These are phyloP conservation scores for Globisporangium cederbergense DNA, from an alignment of 352 stramenopile genomes.

Conservation along the genomic window DNA sequence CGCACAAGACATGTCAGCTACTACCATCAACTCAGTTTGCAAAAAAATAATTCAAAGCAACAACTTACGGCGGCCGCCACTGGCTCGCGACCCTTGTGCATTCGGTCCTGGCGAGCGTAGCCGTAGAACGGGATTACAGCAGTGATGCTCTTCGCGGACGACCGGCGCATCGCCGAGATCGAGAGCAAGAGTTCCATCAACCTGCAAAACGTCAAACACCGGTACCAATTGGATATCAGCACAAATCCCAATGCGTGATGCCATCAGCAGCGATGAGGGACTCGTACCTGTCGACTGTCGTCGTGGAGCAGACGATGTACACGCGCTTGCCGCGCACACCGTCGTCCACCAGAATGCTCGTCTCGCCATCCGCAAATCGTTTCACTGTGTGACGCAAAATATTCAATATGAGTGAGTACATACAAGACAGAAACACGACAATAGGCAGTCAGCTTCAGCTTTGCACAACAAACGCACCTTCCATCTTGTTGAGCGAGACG, in stretches of 20 bases:
- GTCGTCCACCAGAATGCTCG: conserved; percentile 69
- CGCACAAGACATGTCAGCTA: conserved; percentile 1
- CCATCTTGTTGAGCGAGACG: conserved; percentile 77
- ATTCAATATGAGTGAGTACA: not conserved
- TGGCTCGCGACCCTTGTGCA: conserved; percentile 80
- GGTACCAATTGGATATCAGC: not conserved
- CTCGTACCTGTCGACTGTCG: conserved; percentile 73
- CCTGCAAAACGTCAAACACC: conserved; percentile 19
- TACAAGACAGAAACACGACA: not conserved
- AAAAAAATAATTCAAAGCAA: not conserved
- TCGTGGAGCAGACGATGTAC: conserved; percentile 87
- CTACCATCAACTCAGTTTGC: not conserved
- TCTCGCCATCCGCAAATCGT: conserved; percentile 79
- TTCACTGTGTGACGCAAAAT: not conserved
- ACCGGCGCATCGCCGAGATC: conserved; percentile 78
- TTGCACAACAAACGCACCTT: conserved; percentile 26
- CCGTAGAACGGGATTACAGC: conserved; percentile 87
- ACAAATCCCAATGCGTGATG: not conserved
- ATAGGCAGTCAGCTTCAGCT: not conserved
- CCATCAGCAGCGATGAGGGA: not conserved
- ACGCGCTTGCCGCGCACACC: conserved; percentile 79
- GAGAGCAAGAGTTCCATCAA: conserved; percentile 84
- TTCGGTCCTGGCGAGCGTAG: conserved; percentile 82
- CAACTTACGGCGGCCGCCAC: conserved; percentile 63
- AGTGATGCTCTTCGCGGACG: conserved; percentile 85